These are phyloP conservation scores for Fusarium brevicatenulatum DNA, from an alignment of 2,329 filamentous ascomycete genomes.

Conservation along the genomic window DNA sequence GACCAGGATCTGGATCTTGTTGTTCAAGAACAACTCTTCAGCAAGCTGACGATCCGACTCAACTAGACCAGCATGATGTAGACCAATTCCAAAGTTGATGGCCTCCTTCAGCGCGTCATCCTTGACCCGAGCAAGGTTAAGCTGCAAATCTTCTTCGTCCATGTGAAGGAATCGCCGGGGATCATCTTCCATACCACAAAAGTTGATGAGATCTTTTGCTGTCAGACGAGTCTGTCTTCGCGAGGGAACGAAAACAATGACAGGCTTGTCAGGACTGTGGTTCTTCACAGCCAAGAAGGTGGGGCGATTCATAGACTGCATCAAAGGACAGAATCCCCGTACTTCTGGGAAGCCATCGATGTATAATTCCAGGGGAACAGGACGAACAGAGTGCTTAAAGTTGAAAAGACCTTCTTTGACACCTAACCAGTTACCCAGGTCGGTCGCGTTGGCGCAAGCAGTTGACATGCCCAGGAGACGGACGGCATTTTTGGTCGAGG, in stretches of 20 bases:
- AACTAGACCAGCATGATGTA: constrained; percentile 96
- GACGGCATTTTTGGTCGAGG: constrained; percentile 89
- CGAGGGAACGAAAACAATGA: constrained; percentile 98
- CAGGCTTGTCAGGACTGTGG: constrained; percentile 94
- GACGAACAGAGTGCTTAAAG: constrained; percentile 95
- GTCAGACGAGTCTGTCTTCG: constrained; percentile 94
- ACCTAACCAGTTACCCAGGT: constrained; percentile 95
- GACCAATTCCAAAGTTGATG: constrained; percentile 94
- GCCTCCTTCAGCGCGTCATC: constrained; percentile 93
- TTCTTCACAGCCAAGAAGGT: constrained; percentile 97
- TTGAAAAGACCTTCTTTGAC: constrained; percentile 97
- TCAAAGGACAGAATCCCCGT: constrained; percentile 93
- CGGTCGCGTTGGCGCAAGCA: constrained; percentile 93
- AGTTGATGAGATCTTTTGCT: constrained; percentile 95
- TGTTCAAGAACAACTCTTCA: constrained; percentile 95
- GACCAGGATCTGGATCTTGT: constrained; percentile 97
- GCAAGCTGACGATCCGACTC: constrained; percentile 92
- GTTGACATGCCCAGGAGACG: constrained; percentile 98
- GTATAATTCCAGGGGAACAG: constrained; percentile 93
- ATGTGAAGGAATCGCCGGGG: constrained; percentile 92
- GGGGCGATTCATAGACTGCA: constrained; percentile 99
- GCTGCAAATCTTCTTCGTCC: constrained; percentile 91
- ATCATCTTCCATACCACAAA: constrained; percentile 98
- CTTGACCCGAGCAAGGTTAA: constrained; percentile 90
- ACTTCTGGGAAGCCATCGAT: constrained; percentile 98